Evolutionary conservation across 805 yeast genomes (phyloP).

Genomic region (Candida coleopterorum): DNA sequence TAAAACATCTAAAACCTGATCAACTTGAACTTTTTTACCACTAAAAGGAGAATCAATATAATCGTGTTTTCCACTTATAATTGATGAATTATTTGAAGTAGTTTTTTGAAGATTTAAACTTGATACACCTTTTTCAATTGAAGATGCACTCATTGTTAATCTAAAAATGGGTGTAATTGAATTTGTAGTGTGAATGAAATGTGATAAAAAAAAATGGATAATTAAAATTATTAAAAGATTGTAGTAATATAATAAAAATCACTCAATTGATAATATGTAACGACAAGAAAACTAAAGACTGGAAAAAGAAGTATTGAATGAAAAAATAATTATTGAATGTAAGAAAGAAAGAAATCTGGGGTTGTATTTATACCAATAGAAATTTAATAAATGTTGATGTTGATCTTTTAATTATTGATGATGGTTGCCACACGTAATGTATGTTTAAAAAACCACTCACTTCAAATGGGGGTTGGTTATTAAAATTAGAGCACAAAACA

Average conservation of each 20-base stretch:
- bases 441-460: too few relatives aligned
- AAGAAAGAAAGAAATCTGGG: conserved; percentile 4
- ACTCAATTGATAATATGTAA: not conserved
- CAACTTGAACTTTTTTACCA: conserved; percentile 78
- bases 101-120: conserved; percentile 20
- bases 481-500: too few relatives aligned
- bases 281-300: not conserved
- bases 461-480: too few relatives aligned
- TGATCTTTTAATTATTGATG: not conserved
- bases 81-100: conserved; percentile 27
- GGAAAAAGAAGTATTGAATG: not conserved
- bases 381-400: not conserved
- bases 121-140: conserved; percentile 12
- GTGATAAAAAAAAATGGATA: not conserved
- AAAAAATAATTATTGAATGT: not conserved
- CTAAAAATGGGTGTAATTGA: not conserved
- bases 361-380: not conserved
- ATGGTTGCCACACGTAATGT: too few relatives aligned
- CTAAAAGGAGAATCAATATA: conserved; percentile 72
- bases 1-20: conserved; percentile 72
- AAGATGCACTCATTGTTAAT: conserved; percentile 10
- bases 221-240: not conserved
- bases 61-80: conserved; percentile 42
- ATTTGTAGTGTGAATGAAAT: not conserved
- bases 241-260: not conserved